Base-by-base conservation (phyloP, 345 rosid species). In the Anastatica hierochuntica region DNA sequence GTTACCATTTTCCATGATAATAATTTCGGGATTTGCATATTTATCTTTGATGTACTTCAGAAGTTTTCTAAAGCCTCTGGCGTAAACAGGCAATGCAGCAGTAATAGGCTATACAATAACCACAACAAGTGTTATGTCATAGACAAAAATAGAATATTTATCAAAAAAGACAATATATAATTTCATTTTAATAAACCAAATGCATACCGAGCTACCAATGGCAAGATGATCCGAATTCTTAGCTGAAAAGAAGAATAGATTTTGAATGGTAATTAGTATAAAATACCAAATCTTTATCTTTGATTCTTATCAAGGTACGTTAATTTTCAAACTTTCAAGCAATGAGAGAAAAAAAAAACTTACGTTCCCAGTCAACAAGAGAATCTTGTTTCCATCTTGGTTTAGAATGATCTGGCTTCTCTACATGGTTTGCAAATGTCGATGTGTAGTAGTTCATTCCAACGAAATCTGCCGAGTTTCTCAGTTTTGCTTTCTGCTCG, bases 1-100 rank as follows among this genome's bases (percentile, higher is more conserved):
- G 6, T 29, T 29, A 79, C 85, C 85, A 66, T 74, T 79, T 18
- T 79, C 85, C 0, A 79, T 56, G 7, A 79, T 58, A 2, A 76
- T 59, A 34, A 77, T 65, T 7, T 62, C 58, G 6, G 85, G 77
- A 17, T 70, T 47, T 0, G 59, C 64, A 37, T 77, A 79, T 4
- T 43, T 56, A 14, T 62, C 67, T 21, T 77, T 74, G 4, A 70
- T 64, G 10, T 77, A 76, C 35, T 56, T 62, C 34, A 77, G 20
- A 23, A 79, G 70, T 2, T 56, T 27, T 43, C 66, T 49, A 5
- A 79, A 3, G 8, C 70, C 70, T 58, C 24, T 65, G 1, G 70
- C 58, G 14, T 65, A 65, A 40, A 65, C 70, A 19, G 36, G 58
- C 35, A 65, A 2, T 36, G 33, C 33, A 29, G 33, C 33, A 4